phyloP scores from a whole-genome alignment of 257 asterid species.

The Mitragyna speciosa region DNA sequence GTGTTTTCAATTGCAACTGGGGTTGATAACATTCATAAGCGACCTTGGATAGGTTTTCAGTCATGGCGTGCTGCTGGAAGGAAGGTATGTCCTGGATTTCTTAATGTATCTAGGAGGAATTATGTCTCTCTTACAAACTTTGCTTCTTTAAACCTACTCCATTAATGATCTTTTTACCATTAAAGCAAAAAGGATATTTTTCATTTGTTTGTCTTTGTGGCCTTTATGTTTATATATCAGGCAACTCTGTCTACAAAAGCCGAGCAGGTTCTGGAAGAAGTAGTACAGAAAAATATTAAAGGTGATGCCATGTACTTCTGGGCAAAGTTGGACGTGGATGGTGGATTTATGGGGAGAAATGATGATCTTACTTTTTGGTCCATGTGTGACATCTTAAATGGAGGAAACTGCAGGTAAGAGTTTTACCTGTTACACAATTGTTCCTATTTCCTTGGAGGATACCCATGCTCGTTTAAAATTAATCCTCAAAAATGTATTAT shows the following conservation, averaged over 20 bases:
- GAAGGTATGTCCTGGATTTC: conserved; percentile 46
- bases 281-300: conserved; percentile 57
- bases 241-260: conserved; percentile 72
- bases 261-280: conserved; percentile 72
- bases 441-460: too few species aligned
- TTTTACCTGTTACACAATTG: background rate
- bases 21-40: conserved; percentile 83
- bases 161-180: background rate
- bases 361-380: conserved; percentile 92
- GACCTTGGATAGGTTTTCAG: conserved; percentile 99
- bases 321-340: conserved; percentile 68
- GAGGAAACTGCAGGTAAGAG: conserved; percentile 89
- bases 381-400: conserved; percentile 86
- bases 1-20: conserved; percentile 87
- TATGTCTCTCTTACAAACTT: background rate
- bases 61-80: conserved; percentile 97
- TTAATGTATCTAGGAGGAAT: background rate
- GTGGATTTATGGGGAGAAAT: conserved; percentile 59
- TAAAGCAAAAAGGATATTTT: background rate
- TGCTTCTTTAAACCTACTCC: background rate
- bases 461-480: too few species aligned
- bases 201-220: conserved; percentile 11
- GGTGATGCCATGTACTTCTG: conserved; percentile 93
- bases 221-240: conserved; percentile 35
- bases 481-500: too few species aligned